Evolutionary conservation across 805 yeast species (phyloP).

Genomic region (Kodamaea restingae): DNA sequence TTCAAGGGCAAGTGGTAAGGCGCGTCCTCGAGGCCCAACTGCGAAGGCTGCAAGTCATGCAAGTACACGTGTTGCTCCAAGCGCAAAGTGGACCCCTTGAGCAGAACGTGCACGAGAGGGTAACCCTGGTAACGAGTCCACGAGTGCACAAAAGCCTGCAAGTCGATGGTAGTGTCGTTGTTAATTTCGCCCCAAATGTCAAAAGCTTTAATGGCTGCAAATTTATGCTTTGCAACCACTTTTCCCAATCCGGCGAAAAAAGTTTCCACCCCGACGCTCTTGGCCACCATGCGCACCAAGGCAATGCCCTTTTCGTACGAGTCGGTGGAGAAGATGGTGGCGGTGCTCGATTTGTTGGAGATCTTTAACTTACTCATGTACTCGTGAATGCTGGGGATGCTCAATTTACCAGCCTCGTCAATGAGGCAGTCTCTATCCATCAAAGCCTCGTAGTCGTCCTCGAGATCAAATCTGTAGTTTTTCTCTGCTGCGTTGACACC

Average conservation of each 20-base stretch:
- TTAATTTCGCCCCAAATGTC: constrained; percentile 47
- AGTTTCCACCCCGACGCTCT: constrained; percentile 32
- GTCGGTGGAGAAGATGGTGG: constrained; percentile 46
- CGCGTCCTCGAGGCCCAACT: constrained; percentile 45
- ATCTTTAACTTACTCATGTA: constrained; percentile 30
- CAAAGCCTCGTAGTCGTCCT: constrained; percentile 22
- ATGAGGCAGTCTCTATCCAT: constrained; percentile 35
- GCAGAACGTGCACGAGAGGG: constrained; percentile 45
- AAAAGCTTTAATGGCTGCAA: constrained; percentile 41
- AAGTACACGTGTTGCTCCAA: constrained; percentile 39
- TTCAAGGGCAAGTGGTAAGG: constrained; percentile 61
- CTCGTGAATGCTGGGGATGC: constrained; percentile 32
- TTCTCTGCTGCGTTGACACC: constrained; percentile 12
- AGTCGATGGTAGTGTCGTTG: constrained; percentile 28
- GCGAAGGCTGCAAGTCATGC: constrained; percentile 18
- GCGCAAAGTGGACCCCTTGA: constrained; percentile 15
- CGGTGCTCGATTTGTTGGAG: constrained; percentile 20
- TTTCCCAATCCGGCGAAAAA: constrained; percentile 32
- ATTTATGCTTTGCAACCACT: constrained; percentile 33
- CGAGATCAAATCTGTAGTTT: constrained; percentile 11
- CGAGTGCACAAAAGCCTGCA: constrained; percentile 50
- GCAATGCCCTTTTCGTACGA: constrained; percentile 61
- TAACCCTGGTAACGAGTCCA: constrained; percentile 61
- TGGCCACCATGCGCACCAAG: constrained; percentile 49
- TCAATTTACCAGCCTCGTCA: constrained; percentile 12